Evolutionary conservation across 2,329 filamentous ascomycete species (phyloP).

Genomic region (Pseudocercospora cruenta): DNA sequence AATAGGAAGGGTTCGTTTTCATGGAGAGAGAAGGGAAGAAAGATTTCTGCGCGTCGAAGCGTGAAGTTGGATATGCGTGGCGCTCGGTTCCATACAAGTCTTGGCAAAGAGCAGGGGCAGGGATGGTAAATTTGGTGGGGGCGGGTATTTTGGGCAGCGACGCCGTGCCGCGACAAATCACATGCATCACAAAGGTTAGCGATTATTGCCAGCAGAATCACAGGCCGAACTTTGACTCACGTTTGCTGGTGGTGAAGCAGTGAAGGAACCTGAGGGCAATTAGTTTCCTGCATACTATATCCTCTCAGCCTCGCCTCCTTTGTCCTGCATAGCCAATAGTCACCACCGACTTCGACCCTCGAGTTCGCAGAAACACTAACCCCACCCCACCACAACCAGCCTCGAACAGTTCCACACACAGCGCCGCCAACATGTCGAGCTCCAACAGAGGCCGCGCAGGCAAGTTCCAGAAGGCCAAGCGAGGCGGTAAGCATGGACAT

Average conservation of each 20-base stretch:
- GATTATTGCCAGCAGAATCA: neutral
- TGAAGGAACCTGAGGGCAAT: neutral
- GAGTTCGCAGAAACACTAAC: constrained; percentile 10
- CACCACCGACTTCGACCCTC: neutral
- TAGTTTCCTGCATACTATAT: neutral
- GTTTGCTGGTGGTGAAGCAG: neutral
- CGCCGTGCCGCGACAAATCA: constrained; percentile 12
- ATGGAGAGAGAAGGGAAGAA: constrained; percentile 39
- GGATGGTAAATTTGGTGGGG: neutral
- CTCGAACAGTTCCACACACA: constrained; percentile 14
- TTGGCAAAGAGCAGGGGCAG: constrained; percentile 11
- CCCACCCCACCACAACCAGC: neutral
- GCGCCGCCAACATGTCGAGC: constrained; percentile 53
- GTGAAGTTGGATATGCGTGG: constrained; percentile 52
- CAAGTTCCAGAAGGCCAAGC: constrained; percentile 91
- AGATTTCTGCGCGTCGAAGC: constrained; percentile 26
- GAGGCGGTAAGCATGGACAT: constrained; percentile 71
- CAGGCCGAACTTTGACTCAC: neutral
- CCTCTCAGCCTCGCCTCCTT: constrained; percentile 1
- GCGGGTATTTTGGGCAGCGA: constrained; percentile 11
- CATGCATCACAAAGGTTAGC: constrained; percentile 5
- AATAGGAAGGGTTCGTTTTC: constrained; percentile 61
- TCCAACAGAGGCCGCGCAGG: constrained; percentile 74
- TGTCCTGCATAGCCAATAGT: constrained; percentile 1
- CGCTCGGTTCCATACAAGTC: constrained; percentile 4